Conservation (phyloP, 495 filamentous ascomycete species). For the Mycothermus thermophilus region DNA sequence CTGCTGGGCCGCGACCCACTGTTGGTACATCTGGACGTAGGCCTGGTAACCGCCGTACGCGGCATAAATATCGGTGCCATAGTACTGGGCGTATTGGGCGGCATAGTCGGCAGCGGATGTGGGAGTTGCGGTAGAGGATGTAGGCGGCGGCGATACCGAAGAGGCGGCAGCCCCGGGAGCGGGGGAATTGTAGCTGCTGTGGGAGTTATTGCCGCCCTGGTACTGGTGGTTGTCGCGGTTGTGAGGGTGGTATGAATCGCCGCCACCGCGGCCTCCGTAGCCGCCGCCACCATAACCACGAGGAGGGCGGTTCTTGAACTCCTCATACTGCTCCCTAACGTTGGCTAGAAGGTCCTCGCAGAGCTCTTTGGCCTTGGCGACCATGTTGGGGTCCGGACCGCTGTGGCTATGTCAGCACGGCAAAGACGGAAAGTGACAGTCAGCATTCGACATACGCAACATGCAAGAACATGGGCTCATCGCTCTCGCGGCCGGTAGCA, state of each 20-base stretch:
- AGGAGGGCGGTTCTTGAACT: conserved; percentile 74
- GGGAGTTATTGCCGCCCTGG: conserved; percentile 17
- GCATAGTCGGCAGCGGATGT: conserved; percentile 44
- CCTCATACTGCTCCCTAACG: conserved; percentile 73
- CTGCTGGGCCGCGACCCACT: conserved; percentile 43
- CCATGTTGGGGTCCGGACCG: conserved; percentile 73
- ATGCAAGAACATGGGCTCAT: conserved; percentile 90
- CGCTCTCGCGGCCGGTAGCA: conserved; percentile 69
- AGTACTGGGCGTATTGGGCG: conserved; percentile 78
- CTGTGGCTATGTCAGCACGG: conserved; percentile 26
- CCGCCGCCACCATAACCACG: conserved; percentile 44
- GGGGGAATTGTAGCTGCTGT: conserved; percentile 24
- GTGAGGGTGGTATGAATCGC: conserved; percentile 28
- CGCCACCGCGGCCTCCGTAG: conserved; percentile 23
- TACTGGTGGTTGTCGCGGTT: conserved; percentile 26
- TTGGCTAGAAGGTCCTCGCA: conserved; percentile 76
- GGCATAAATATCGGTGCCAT: conserved; percentile 72
- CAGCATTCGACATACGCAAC: conserved; percentile 91
- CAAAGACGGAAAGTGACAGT: conserved; percentile 9
- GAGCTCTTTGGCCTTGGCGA: conserved; percentile 74
- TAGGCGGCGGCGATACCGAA: conserved; percentile 20
- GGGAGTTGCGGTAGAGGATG: conserved; percentile 22
- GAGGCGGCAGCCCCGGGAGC: conserved; percentile 22
- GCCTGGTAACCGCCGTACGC: conserved; percentile 74
- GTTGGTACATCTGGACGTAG: conserved; percentile 61